phyloP scores from a whole-genome alignment of 345 rosid genomes.

The Linum tenue region DNA sequence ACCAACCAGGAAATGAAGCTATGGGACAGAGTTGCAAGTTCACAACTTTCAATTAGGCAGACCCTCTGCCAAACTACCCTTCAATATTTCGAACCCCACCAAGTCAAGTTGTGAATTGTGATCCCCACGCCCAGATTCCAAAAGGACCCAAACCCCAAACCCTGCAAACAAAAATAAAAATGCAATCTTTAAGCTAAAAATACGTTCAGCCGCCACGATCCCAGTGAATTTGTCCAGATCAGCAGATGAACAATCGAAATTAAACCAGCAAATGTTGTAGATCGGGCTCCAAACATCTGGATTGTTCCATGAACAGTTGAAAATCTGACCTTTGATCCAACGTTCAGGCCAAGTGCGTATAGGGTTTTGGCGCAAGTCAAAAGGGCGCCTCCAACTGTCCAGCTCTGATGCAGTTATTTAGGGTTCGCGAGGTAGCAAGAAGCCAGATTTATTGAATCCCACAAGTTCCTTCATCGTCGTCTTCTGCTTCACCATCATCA shows the following conservation, averaged over 20 bases:
- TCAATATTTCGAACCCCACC: too few species aligned
- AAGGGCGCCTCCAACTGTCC: background rate
- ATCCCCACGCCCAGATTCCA: background rate
- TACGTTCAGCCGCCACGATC: background rate
- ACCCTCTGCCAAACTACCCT: too few species aligned
- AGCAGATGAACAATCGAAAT: background rate
- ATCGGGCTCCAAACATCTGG: background rate
- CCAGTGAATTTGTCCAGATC: background rate
- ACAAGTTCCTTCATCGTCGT: background rate
- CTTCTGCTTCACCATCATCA: background rate
- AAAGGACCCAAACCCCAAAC: background rate
- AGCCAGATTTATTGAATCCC: background rate
- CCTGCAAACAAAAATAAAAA: background rate
- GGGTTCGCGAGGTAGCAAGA: background rate
- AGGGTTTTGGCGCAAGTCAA: background rate
- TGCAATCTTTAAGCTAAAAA: background rate
- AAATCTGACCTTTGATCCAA: background rate
- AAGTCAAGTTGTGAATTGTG: background rate
- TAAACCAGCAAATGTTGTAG: background rate
- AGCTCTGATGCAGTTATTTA: background rate
- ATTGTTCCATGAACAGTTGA: background rate
- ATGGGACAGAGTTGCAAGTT: background rate
- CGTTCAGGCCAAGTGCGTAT: background rate
- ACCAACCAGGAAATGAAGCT: background rate
- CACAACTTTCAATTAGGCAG: too few species aligned